phyloP scores from a whole-genome alignment of 2,329 filamentous ascomycete genomes.

The Drechslerella dactyloides region DNA sequence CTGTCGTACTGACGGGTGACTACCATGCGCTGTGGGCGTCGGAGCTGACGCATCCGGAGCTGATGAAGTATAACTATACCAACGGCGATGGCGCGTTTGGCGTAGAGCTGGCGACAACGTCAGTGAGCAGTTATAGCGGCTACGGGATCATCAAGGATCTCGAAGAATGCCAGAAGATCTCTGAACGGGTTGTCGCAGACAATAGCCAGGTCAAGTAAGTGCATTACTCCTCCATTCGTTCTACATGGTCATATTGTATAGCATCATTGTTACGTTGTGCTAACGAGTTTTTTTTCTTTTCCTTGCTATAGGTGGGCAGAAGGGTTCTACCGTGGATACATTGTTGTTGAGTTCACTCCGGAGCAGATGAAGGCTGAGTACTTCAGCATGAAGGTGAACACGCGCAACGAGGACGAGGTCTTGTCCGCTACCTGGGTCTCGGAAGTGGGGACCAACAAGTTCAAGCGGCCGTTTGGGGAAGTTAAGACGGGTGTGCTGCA shows the following conservation, averaged over 20 bases:
- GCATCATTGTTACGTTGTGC: constrained; percentile 24
- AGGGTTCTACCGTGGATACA: constrained; percentile 52
- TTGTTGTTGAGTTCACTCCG: constrained; percentile 50
- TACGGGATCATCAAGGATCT: constrained; percentile 36
- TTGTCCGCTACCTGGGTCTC: constrained; percentile 51
- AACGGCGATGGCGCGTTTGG: constrained; percentile 51
- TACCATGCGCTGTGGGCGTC: constrained; percentile 53
- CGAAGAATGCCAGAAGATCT: constrained; percentile 37
- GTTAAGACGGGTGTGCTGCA: constrained; percentile 52
- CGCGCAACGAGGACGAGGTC: constrained; percentile 49
- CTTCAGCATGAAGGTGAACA: constrained; percentile 46
- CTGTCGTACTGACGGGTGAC: constrained; percentile 51
- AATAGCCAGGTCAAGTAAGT: constrained; percentile 50
- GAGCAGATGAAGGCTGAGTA: constrained; percentile 52
- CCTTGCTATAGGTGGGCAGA: constrained; percentile 51
- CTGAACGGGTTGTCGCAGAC: constrained; percentile 36
- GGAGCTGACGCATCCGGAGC: constrained; percentile 50
- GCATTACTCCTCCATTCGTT: constrained; percentile 16
- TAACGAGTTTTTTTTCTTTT: constrained; percentile 23
- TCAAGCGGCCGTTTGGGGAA: constrained; percentile 52
- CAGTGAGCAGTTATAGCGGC: constrained; percentile 52
- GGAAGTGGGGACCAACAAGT: constrained; percentile 51
- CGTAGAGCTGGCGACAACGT: constrained; percentile 51
- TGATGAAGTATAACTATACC: constrained; percentile 49
- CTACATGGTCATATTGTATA: neutral